Conservation (phyloP, 371 early-diverging fungal species). For the Apophysomyces ossiformis region DNA sequence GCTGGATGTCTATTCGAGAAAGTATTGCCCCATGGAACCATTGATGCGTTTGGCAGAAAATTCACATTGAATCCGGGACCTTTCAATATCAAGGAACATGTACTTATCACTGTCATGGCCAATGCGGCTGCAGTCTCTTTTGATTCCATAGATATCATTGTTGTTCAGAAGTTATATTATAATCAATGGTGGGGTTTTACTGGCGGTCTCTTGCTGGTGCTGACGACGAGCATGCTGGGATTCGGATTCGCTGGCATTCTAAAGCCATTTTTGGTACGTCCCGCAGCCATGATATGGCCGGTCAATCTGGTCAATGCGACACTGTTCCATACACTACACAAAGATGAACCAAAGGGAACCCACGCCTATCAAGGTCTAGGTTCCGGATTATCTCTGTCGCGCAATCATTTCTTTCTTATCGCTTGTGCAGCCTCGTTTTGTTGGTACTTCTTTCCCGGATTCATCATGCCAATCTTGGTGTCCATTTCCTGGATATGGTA, state of each 20-base stretch:
- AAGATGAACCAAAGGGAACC: constrained; percentile 39
- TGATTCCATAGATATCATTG: constrained; percentile 77
- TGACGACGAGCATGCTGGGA: constrained; percentile 75
- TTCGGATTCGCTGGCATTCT: constrained; percentile 85
- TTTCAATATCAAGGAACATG: constrained; percentile 77
- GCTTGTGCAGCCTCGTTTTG: constrained; percentile 46
- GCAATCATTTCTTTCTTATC: constrained; percentile 70
- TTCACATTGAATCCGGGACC: constrained; percentile 69
- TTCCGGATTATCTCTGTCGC: constrained; percentile 35
- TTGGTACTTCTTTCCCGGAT: constrained; percentile 62
- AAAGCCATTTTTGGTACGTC: constrained; percentile 78
- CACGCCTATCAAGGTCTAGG: constrained; percentile 29
- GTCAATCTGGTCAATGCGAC: constrained; percentile 74
- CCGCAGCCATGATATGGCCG: constrained; percentile 89
- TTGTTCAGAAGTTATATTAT: constrained; percentile 70
- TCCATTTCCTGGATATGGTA: constrained; percentile 54
- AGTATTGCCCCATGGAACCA: constrained; percentile 43
- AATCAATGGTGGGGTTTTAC: constrained; percentile 67
- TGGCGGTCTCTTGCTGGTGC: constrained; percentile 62
- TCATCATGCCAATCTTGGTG: constrained; percentile 59
- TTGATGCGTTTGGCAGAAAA: not conserved
- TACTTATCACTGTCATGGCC: constrained; percentile 59
- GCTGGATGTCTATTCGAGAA: constrained; percentile 61
- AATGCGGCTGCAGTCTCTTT: constrained; percentile 58
- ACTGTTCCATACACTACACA: constrained; percentile 76